These are phyloP conservation scores for Alternaria infectoria DNA, from an alignment of 2,329 filamentous ascomycete genomes.

Conservation along the genomic window DNA sequence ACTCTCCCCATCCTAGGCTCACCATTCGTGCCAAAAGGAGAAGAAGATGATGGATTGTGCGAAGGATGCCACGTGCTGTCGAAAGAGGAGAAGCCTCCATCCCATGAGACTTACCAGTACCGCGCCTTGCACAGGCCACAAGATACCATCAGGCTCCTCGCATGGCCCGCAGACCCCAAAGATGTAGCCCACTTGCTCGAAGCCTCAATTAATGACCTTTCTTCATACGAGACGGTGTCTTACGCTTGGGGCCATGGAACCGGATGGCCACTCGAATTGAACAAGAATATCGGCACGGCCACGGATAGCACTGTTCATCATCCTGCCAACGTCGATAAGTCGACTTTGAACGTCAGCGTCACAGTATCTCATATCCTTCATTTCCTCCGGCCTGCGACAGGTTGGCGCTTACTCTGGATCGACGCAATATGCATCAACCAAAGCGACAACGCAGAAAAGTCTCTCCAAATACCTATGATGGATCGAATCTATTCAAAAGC, in stretches of 20 bases:
- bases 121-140: neutral
- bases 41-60: neutral
- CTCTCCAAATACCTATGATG: neutral
- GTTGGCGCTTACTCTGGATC: neutral
- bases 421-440: neutral
- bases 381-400: neutral
- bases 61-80: neutral
- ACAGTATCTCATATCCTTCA: neutral
- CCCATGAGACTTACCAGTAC: neutral
- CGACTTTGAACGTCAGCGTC: neutral
- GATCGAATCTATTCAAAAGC: neutral
- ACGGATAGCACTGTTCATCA: neutral
- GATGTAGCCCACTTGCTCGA: neutral
- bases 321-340: neutral
- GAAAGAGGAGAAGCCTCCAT: neutral
- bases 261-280: neutral
- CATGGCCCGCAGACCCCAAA: neutral
- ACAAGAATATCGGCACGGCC: neutral
- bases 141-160: neutral
- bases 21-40: rapidly evolving
- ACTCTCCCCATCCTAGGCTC: rapidly evolving
- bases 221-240: neutral
- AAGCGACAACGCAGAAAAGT: neutral
- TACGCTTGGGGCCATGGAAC: neutral
- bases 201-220: neutral